Evolutionary conservation across 1,284 basidiomycete species (phyloP), one percentile per base, ranked within the genome.

Genomic region (Chondrostereum purpureum): DNA sequence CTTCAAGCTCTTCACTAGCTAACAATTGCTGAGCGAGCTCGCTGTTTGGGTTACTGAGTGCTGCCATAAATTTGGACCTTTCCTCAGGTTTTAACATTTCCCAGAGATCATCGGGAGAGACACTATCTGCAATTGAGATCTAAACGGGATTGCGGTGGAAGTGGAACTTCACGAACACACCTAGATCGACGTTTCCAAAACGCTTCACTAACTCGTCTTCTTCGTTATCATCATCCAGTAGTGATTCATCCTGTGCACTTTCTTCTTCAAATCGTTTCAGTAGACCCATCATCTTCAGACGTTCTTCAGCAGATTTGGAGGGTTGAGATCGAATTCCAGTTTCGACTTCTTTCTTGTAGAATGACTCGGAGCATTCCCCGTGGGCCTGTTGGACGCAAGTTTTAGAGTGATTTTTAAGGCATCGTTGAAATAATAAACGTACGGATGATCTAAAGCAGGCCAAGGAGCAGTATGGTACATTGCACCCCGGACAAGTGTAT

Each of bases 401-500:
- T 39, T 12, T 11, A 5, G 13, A 44, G 13, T 13, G 22, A 37
- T 3, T 23, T 39, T 13, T 45, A 20, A 38, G 14, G 16, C 8
- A 47, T 48, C 40, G 23, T 47, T 44, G 17, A 45, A 16, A 19
- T 47, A 42, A 44, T 43, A 42, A 24, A 37, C 73, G 46, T 59
- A 82, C 84, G 64, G 79, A 69, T 21, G 83, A 82, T 24, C 82
- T 78, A 63, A 88, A 92, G 60, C 88, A 92, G 11, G 69, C 67
- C 33, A 91, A 60, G 13, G 85, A 86, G 63, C 88, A 92, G 55
- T 91, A 91, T 0, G 75, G 75, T 12, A 85, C 64, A 56, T 91
- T 91, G 66, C 89, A 92, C 14, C 68, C 69, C 20, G 89, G 83
- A 53, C 88, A 92, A 0, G 79, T 83, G 60, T 92, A 92, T 56